These are phyloP conservation scores for Oryza officinalis DNA, from an alignment of 176 grass and related monocot genomes.

Conservation along the genomic window DNA sequence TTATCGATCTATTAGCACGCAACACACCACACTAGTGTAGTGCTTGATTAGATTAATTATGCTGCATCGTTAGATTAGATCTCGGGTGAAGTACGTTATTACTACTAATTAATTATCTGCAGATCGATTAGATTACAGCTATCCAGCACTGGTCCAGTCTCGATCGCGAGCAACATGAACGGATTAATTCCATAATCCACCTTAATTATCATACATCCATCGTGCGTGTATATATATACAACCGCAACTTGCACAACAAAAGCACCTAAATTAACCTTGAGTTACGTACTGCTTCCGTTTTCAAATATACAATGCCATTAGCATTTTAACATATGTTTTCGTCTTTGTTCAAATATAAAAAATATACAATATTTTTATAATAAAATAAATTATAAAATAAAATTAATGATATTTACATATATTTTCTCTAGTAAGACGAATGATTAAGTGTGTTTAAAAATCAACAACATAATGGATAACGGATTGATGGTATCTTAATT, in stretches of 20 bases:
- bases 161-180: background rate
- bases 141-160: background rate
- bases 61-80: background rate
- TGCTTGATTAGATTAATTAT: background rate
- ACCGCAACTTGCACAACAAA: background rate
- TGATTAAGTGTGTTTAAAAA: too few species aligned
- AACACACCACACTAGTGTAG: background rate
- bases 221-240: background rate
- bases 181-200: background rate
- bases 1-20: too few species aligned
- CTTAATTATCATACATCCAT: background rate
- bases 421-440: too few species aligned
- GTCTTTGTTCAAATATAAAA: too few species aligned
- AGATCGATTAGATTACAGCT: background rate
- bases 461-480: too few species aligned
- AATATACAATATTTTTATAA: too few species aligned
- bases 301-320: too few species aligned
- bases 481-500: too few species aligned
- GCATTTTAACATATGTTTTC: too few species aligned
- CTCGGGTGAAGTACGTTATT: background rate
- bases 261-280: background rate
- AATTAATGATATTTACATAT: too few species aligned
- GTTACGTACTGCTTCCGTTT: too few species aligned
- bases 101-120: background rate
- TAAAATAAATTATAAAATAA: too few species aligned